These are phyloP conservation scores for Inonotus obliquus DNA, from an alignment of 1,284 basidiomycete genomes.

Conservation along the genomic window DNA sequence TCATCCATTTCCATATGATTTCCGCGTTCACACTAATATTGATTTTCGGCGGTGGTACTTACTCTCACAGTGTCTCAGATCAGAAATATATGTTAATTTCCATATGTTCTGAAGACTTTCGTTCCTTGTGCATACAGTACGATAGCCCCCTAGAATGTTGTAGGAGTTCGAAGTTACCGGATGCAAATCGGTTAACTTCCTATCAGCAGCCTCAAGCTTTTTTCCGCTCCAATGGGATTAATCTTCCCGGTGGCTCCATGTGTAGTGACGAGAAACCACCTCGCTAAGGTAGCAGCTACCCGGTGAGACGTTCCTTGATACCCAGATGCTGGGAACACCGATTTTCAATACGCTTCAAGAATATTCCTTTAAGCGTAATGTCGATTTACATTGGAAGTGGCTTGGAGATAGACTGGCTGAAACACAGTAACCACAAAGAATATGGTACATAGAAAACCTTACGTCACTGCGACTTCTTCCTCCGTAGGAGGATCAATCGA, in stretches of 20 bases:
- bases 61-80: no score
- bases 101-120: neutral
- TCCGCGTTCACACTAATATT: neutral
- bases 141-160: neutral
- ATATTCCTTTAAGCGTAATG: neutral
- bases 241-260: no score
- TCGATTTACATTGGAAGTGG: neutral
- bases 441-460: neutral
- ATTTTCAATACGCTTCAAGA: neutral
- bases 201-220: no score
- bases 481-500: neutral
- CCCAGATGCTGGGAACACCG: neutral
- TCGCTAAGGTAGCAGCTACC: no score
- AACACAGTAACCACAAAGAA: neutral
- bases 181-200: no score
- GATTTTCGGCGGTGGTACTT: neutral
- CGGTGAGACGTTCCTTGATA: neutral
- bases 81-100: neutral
- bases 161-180: neutral
- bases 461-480: no score
- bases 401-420: neutral
- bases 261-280: no score
- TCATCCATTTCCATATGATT: neutral
- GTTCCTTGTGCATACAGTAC: neutral
- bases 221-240: no score